phyloP scores from a whole-genome alignment of 495 filamentous ascomycete genomes.

The Xylaria acuta region DNA sequence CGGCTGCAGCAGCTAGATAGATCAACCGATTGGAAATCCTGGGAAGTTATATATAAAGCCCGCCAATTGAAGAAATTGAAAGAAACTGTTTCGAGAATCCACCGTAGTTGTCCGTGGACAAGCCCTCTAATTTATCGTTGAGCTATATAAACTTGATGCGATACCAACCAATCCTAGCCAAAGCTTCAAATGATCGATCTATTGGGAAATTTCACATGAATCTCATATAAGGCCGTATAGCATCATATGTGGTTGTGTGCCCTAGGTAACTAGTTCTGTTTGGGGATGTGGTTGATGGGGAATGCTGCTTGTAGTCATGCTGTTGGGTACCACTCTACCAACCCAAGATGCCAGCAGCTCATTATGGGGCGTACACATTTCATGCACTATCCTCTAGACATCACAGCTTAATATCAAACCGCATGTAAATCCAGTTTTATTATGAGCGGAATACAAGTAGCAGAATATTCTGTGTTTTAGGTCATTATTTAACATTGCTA shows the following conservation, averaged over 20 bases:
- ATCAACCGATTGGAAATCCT: conserved; percentile 10
- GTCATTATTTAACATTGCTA: background rate
- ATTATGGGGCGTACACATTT: background rate
- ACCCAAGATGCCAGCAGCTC: background rate
- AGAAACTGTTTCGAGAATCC: background rate
- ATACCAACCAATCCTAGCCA: background rate
- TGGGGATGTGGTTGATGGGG: background rate
- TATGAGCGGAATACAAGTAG: background rate
- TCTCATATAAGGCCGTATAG: background rate
- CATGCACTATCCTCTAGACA: background rate
- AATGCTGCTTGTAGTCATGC: background rate
- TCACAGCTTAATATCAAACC: background rate
- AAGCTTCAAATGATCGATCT: background rate
- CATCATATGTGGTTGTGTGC: background rate
- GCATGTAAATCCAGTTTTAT: background rate
- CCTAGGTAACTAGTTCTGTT: background rate
- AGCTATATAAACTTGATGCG: background rate
- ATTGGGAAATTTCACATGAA: background rate
- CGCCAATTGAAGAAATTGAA: background rate
- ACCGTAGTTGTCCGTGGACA: background rate
- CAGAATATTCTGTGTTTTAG: too few relatives aligned
- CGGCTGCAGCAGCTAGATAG: conserved; percentile 33
- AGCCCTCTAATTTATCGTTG: background rate
- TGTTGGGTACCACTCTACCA: too few relatives aligned
- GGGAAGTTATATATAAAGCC: conserved; percentile 38